Evolutionary conservation across 176 grass and related monocot genomes (phyloP).

Genomic region (Elymus sibiricus): DNA sequence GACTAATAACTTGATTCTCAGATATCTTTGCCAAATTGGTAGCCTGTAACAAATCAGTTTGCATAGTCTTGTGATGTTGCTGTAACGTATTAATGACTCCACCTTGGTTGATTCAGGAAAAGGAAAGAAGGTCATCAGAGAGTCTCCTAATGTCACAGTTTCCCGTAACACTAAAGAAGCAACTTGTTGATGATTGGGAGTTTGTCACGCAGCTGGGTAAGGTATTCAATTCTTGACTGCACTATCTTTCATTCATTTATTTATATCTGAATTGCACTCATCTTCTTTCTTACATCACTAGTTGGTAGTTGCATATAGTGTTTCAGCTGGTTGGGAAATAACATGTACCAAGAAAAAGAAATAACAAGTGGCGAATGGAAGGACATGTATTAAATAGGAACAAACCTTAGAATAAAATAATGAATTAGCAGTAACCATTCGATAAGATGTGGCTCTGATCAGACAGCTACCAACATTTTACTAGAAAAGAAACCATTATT

Average conservation of each 20-base stretch:
- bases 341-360: background rate
- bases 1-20: background rate
- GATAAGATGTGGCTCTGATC: background rate
- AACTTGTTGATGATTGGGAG: slow-evolving; percentile 92
- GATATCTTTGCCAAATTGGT: background rate
- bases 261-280: background rate
- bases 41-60: background rate
- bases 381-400: background rate
- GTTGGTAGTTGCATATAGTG: background rate
- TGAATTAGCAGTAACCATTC: background rate
- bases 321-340: slow-evolving; percentile 1
- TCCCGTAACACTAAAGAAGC: slow-evolving; percentile 88
- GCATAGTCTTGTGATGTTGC: background rate
- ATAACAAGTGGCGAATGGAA: background rate
- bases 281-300: background rate
- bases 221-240: slow-evolving; percentile 49
- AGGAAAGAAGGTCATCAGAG: slow-evolving; percentile 71
- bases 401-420: slow-evolving; percentile 7
- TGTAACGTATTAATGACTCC: background rate
- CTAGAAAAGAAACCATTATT: background rate
- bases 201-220: slow-evolving; percentile 93
- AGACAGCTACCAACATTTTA: background rate
- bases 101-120: slow-evolving; percentile 43
- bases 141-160: slow-evolving; percentile 78
- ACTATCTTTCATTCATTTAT: slow-evolving; percentile 1